A percentile compares a stretch with the other conserved stretches of the same genome.
These are phyloP conservation scores for Neckera pumila DNA, from an alignment of 225 moss, liverwort and hornwort genomes.

Conservation along the genomic window DNA sequence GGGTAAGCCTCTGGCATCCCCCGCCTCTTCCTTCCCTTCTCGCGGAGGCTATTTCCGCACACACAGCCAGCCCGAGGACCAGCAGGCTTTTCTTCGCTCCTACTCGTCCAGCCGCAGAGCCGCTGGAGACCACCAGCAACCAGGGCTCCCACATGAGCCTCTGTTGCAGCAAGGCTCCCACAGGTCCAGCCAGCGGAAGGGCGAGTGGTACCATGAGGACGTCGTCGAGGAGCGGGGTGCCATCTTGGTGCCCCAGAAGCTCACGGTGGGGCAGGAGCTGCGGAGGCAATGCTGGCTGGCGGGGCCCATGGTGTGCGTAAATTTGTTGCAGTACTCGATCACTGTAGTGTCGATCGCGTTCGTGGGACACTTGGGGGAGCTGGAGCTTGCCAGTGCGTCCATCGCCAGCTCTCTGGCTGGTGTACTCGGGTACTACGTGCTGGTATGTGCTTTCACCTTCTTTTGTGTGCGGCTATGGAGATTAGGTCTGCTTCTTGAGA, in stretches of 20 bases:
- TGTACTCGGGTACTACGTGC: slow-evolving; percentile 67
- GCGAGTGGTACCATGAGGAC: not conserved
- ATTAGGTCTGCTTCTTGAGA: not conserved
- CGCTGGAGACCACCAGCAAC: not conserved
- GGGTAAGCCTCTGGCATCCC: slow-evolving; percentile 2
- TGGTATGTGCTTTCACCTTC: slow-evolving; percentile 19
- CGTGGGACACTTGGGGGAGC: slow-evolving; percentile 62
- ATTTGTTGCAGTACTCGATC: slow-evolving; percentile 60
- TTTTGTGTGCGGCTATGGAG: not conserved
- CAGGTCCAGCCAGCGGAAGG: not conserved
- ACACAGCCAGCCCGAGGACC: slow-evolving; percentile 32
- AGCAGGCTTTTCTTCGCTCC: slow-evolving; percentile 1
- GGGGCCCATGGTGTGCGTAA: slow-evolving; percentile 74
- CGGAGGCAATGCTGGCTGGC: slow-evolving; percentile 59
- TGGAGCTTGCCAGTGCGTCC: slow-evolving; percentile 80
- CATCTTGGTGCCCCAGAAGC: slow-evolving; percentile 3
- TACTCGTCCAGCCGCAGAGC: slow-evolving; percentile 2
- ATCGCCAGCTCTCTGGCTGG: slow-evolving; percentile 75
- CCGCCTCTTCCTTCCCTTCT: slow-evolving; percentile 35
- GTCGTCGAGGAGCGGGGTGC: not conserved
- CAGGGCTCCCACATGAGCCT: slow-evolving; percentile 1
- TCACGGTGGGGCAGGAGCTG: slow-evolving; percentile 31
- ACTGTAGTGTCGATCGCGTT: slow-evolving; percentile 58
- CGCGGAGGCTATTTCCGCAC: slow-evolving; percentile 36
- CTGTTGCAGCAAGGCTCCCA: slow-evolving; percentile 9